These are phyloP conservation scores for Camellia sinensis DNA, from an alignment of 148 eudicot species.

Conservation along the genomic window DNA sequence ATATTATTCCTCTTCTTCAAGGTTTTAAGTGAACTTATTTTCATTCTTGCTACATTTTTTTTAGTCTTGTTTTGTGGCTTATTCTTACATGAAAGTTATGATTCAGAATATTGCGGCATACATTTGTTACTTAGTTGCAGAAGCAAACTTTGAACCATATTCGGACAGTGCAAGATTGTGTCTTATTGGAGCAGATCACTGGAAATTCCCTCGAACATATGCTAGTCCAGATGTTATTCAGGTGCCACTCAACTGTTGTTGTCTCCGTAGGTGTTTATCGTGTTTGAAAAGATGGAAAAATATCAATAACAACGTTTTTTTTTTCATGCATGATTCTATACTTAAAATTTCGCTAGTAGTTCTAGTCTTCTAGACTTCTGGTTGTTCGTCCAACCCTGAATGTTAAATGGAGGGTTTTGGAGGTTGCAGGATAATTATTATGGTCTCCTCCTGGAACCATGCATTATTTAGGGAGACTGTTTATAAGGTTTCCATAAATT, in stretches of 20 bases:
- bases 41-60: background rate
- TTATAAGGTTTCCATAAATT: background rate
- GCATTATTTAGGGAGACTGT: background rate
- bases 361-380: conserved; percentile 10
- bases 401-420: background rate
- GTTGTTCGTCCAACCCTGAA: background rate
- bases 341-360: background rate
- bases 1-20: conserved; percentile 4
- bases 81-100: conserved; percentile 22
- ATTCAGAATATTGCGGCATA: conserved; percentile 75
- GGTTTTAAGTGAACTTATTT: background rate
- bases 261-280: background rate
- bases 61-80: background rate
- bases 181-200: conserved; percentile 89
- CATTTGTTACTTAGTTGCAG: conserved; percentile 89
- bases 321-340: background rate
- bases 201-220: conserved; percentile 76
- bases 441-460: background rate
- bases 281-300: background rate
- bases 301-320: background rate
- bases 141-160: conserved; percentile 69
- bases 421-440: background rate
- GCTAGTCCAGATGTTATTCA: conserved; percentile 87
- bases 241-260: conserved; percentile 36
- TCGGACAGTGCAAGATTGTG: conserved; percentile 86